Conservation (phyloP, 2,329 filamentous ascomycete species). For the Diaporthe destruens region DNA sequence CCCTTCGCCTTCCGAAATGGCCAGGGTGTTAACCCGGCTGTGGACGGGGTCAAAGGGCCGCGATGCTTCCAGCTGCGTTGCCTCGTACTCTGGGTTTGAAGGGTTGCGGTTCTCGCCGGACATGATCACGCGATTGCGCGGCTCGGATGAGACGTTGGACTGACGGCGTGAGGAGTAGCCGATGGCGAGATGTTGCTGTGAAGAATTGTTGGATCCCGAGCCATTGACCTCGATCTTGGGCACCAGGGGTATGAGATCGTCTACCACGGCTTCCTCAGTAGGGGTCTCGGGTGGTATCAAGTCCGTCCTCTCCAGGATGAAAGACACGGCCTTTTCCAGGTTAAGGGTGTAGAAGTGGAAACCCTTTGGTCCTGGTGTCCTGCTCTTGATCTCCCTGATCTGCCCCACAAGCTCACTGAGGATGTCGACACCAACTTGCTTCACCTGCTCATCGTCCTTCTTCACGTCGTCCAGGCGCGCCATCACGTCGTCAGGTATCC, state of each 20-base stretch:
- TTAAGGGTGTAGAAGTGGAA: constrained; percentile 99
- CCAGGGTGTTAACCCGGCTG: constrained; percentile 84
- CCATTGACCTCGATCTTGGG: constrained; percentile 68
- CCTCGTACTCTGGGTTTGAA: constrained; percentile 75
- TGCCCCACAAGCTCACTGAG: constrained; percentile 85
- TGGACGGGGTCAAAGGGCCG: constrained; percentile 81
- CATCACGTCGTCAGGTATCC: constrained; percentile 79
- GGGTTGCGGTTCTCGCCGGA: constrained; percentile 66
- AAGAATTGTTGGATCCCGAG: constrained; percentile 50
- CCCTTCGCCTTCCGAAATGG: constrained; percentile 94
- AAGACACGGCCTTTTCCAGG: constrained; percentile 93
- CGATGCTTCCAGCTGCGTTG: constrained; percentile 81
- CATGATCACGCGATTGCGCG: constrained; percentile 89
- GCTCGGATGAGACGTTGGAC: constrained; percentile 85
- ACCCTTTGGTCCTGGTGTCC: constrained; percentile 74
- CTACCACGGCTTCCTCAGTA: constrained; percentile 63
- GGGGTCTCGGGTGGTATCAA: constrained; percentile 76
- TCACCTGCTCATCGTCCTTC: constrained; percentile 84
- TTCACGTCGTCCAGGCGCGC: constrained; percentile 78
- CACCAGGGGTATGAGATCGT: constrained; percentile 59
- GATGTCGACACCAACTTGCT: constrained; percentile 84
- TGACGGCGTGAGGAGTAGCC: constrained; percentile 66
- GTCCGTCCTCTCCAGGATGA: constrained; percentile 87
- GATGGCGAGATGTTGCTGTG: constrained; percentile 35
- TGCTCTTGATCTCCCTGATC: constrained; percentile 74